Base-by-base conservation (phyloP, 495 filamentous ascomycete species). In the Talaromyces trachyspermus region DNA sequence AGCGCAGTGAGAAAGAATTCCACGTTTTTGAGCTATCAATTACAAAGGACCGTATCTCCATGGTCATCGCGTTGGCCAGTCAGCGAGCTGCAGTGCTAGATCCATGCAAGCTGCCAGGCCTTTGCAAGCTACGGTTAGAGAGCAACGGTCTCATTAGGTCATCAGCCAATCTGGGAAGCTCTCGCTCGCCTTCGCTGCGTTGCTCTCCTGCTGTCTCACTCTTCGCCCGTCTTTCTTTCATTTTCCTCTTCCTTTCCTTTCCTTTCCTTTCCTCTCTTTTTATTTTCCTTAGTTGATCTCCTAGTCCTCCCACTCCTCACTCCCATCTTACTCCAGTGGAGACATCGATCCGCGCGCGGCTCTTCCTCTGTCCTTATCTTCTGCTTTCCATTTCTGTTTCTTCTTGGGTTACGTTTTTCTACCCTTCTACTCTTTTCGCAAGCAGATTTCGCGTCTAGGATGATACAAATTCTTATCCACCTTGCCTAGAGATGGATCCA, bases 211-310 rank as follows among this genome's bases (percentile, higher is more conserved):
- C 35, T 27, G 5, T 54, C 42, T 29, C 45, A 49, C 49, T 41
- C 56, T 57, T 49, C 41, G 43, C 52, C 42, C 23, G 41, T 39
- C 50, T 43, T 35, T 33, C 51, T 40, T 3, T 32, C 37, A 32
- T 49, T n/a, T n/a, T n/a, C n/a, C 45, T 40, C 48, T 27, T 43
- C 47, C 45, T 47, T 53, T 52, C 50, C 52, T 49, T 51, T 49
- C 11, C 18, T 18, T 18, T 11, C 33, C 30, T 18, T 4, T 19
- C 9, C 5, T 49, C 46, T 35, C 39, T 23, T 33, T 42, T 42
- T 6, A 20, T 29, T 20, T 12, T 33, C 30, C 30, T 30, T 38
- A 17, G 33, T 38, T 44, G 11, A 30, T 25, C 7, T 19, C 17
- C 2, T 11, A 12, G 23, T 14, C 38, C 20, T 37, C 19, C 15